Percentiles rank a stretch among this genome's conserved stretches.
Conservation (phyloP, 495 filamentous ascomycete genomes). For the Xanthoparmelia taractica region DNA sequence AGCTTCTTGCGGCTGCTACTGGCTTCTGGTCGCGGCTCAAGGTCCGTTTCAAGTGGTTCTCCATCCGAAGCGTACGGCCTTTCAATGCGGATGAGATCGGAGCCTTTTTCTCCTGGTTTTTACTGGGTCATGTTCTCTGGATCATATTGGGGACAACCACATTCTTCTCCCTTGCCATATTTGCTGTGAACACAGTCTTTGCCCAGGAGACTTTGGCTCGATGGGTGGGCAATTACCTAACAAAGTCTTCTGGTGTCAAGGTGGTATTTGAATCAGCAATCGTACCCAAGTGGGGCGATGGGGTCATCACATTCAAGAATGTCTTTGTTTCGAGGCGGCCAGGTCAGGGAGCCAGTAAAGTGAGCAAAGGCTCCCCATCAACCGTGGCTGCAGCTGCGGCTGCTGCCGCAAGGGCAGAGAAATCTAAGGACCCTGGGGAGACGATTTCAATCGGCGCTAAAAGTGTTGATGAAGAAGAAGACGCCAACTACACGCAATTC, state of each 20-base stretch:
- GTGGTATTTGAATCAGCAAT: slow-evolving; percentile 97
- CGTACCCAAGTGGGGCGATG: slow-evolving; percentile 87
- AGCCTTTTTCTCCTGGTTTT: slow-evolving; percentile 90
- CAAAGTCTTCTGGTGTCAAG: slow-evolving; percentile 86
- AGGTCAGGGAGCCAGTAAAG: slow-evolving; percentile 65
- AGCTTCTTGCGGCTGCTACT: slow-evolving; percentile 82
- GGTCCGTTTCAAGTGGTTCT: slow-evolving; percentile 95
- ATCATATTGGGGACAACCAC: slow-evolving; percentile 91
- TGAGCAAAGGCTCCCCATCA: slow-evolving; percentile 86
- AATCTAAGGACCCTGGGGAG: slow-evolving; percentile 34
- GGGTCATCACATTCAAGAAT: slow-evolving; percentile 92
- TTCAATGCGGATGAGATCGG: slow-evolving; percentile 94
- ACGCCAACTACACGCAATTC: slow-evolving; percentile 96
- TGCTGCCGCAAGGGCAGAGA: slow-evolving; percentile 44
- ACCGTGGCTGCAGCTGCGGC: slow-evolving; percentile 82
- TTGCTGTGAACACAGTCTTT: slow-evolving; percentile 90
- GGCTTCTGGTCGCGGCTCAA: slow-evolving; percentile 88
- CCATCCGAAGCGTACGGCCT: slow-evolving; percentile 87
- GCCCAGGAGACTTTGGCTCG: slow-evolving; percentile 93
- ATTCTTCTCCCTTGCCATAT: slow-evolving; percentile 85
- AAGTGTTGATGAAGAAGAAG: slow-evolving; percentile 55
- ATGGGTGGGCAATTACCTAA: slow-evolving; percentile 93
- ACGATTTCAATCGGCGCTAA: slow-evolving; percentile 1
- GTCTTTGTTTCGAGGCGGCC: slow-evolving; percentile 92
- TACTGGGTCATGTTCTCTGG: slow-evolving; percentile 91